Conservation (phyloP, 2,329 filamentous ascomycete genomes). For the Paramyrothecium roridum region DNA sequence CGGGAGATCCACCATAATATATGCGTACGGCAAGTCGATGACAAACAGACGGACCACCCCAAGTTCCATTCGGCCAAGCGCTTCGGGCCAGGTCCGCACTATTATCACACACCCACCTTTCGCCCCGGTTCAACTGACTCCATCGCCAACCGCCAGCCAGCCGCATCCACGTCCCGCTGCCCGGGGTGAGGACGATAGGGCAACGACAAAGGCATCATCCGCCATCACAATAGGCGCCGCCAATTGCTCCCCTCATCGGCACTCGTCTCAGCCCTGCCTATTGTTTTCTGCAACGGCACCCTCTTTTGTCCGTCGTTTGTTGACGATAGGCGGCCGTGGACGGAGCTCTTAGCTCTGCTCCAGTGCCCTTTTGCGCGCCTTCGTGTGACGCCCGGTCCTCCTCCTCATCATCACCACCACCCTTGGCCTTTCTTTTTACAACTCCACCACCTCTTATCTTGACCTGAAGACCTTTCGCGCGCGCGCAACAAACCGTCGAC, state of each 20-base stretch:
- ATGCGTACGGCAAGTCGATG: background rate
- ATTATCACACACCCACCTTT: background rate
- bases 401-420: background rate
- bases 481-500: background rate
- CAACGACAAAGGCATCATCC: background rate
- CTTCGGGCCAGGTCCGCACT: background rate
- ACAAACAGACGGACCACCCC: background rate
- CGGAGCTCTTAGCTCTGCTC: constrained; percentile 2
- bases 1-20: background rate
- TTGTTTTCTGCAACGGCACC: background rate
- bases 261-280: background rate
- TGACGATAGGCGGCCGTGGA: background rate
- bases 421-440: background rate
- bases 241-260: background rate
- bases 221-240: background rate
- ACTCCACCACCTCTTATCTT: background rate
- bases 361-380: background rate
- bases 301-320: background rate
- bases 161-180: too few relatives aligned
- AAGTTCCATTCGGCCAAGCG: background rate
- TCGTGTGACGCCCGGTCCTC: background rate
- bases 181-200: background rate
- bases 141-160: background rate
- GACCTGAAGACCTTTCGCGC: background rate
- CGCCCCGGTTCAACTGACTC: background rate